Evolutionary conservation across 306 rosid species (phyloP), one percentile per base, ranked within the genome.

Genomic region (Cucurbita pepo): DNA sequence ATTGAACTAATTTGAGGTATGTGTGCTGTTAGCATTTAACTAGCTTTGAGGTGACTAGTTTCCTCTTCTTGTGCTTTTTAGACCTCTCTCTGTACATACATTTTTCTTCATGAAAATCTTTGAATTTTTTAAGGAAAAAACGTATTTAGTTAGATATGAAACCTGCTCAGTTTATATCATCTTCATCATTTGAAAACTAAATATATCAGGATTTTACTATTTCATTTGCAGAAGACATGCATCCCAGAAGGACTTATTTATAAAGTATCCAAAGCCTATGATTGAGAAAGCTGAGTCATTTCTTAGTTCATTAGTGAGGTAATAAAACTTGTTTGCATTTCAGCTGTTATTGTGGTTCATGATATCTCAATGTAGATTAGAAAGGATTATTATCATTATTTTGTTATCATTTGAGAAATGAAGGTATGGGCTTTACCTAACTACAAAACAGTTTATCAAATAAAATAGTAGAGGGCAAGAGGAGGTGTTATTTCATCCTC

Each of bases 291-390:
- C 86, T 78, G 80, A 77, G 5, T 15, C 80, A 64, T 84, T 90
- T 62, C 62, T 93, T 36, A 83, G 81, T 77, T 82, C 66, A 76
- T 74, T 93, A 77, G 81, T 93, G 55, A 66, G 94, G 98, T 93
- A 82, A 82, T 75, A 75, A 52, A 72, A 48, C 52, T 63, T 72
- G 22, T 36, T 55, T 7, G 0, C 19, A 14, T 47, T 19, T 47
- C 21, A 53, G 48, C 50, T 41, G 45, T 37, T 34, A 30, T 71
- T 54, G 5, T 53, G 15, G 34, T 71, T 54, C 47, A 34, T 71
- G 61, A 71, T 70, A 53, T 53, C 62, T 53, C 62, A 16, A 51
- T 36, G 61, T 10, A 52, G 61, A 37, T 71, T 66, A 37, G 36
- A 45, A 66, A 45, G 56, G 21, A 67, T 47, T 67, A 11, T 45